These are phyloP conservation scores for Emmonsiellopsis sp. DNA, from an alignment of 2,329 filamentous ascomycete species.

Conservation along the genomic window DNA sequence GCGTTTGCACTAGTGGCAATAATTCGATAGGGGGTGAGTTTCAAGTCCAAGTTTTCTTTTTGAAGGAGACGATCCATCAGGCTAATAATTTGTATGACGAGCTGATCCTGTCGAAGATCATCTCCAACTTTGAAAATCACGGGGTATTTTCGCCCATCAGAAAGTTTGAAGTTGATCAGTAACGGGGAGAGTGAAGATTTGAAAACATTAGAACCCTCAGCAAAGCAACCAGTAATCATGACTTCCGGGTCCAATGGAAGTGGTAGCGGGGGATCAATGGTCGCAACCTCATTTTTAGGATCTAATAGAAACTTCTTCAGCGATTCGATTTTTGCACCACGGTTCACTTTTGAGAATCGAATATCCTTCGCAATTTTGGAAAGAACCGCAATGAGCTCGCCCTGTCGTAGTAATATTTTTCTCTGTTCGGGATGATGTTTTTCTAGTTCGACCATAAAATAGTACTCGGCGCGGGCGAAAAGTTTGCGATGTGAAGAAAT, in stretches of 20 bases:
- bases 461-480: conserved; percentile 87
- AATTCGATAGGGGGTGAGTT: conserved; percentile 91
- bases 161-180: conserved; percentile 80
- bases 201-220: conserved; percentile 83
- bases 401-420: conserved; percentile 71
- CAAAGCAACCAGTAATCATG: conserved; percentile 65
- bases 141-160: conserved; percentile 67
- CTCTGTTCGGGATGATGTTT: conserved; percentile 64
- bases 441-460: conserved; percentile 86
- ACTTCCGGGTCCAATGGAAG: conserved; percentile 81
- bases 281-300: conserved; percentile 76
- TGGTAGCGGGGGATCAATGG: conserved; percentile 76
- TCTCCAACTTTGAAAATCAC: conserved; percentile 97
- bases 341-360: conserved; percentile 66
- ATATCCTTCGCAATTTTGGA: conserved; percentile 85
- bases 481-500: conserved; percentile 67
- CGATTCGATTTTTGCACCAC: conserved; percentile 69
- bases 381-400: conserved; percentile 76
- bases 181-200: conserved; percentile 91
- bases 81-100: conserved; percentile 95
- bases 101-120: conserved; percentile 89
- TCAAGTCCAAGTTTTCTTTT: conserved; percentile 93
- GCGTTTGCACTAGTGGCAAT: conserved; percentile 83
- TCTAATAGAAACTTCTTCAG: conserved; percentile 79
- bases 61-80: conserved; percentile 93